A percentile compares a stretch with the other conserved stretches of the same genome.
phyloP scores from a whole-genome alignment of 139 green algal genomes.

The Haematococcus sp. region DNA sequence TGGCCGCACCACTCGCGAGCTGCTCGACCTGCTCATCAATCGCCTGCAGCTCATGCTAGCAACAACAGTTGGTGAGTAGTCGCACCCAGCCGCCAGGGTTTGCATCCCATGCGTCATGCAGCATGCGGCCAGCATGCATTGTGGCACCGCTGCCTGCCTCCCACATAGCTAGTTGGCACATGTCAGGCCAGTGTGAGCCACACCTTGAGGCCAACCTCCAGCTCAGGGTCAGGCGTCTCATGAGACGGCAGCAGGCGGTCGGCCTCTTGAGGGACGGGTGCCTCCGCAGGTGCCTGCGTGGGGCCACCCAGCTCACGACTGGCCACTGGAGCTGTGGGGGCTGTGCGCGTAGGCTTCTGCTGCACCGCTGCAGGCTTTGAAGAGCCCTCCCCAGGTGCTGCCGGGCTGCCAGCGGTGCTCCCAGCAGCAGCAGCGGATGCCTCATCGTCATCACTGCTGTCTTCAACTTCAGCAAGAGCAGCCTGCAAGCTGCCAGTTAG shows the following conservation, averaged over 20 bases:
- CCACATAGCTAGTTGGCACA: neutral
- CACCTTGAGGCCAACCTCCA: slow-evolving; percentile 38
- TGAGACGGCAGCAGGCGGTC: neutral
- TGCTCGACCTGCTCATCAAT: slow-evolving; percentile 51
- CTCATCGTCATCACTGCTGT: slow-evolving; percentile 12
- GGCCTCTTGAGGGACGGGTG: neutral
- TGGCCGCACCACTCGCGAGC: slow-evolving; percentile 38
- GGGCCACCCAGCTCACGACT: neutral
- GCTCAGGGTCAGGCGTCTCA: slow-evolving; percentile 8
- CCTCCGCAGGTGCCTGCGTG: neutral
- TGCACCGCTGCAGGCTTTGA: neutral
- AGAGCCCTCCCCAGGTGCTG: neutral
- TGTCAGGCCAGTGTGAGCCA: neutral
- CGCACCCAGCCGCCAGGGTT: too few relatives aligned
- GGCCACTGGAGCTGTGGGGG: too few relatives aligned
- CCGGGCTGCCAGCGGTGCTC: too few relatives aligned
- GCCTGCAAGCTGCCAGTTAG: slow-evolving; percentile 37
- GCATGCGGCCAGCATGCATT: neutral
- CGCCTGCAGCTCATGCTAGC: slow-evolving; percentile 28
- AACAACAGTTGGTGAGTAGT: too few relatives aligned
- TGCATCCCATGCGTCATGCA: too few relatives aligned
- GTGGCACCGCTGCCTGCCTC: too few relatives aligned
- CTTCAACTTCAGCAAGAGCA: slow-evolving; percentile 8
- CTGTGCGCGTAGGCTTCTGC: neutral
- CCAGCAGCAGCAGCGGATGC: too few relatives aligned